phyloP scores from a whole-genome alignment of 169 alveolate genomes.

The Cytauxzoon felis region DNA sequence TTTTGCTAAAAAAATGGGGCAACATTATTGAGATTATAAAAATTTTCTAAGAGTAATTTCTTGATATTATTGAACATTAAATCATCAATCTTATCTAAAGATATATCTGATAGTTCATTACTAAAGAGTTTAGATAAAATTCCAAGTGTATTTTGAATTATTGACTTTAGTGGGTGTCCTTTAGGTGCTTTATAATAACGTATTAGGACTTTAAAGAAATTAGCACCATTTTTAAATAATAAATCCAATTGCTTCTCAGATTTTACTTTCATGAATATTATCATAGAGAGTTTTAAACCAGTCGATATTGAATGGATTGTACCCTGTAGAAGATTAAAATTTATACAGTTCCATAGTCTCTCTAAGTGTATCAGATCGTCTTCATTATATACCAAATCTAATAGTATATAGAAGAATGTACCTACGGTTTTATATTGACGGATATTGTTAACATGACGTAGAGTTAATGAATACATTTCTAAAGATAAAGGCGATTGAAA shows the following conservation, averaged over 20 bases:
- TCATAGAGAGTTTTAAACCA: constrained; percentile 13
- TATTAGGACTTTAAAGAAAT: constrained; percentile 1
- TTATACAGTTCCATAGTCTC: constrained; percentile 24
- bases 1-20: neutral
- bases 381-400: neutral
- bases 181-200: constrained; percentile 12
- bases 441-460: constrained; percentile 31
- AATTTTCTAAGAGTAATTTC: no score
- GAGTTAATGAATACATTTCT: neutral
- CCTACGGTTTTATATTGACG: constrained; percentile 40
- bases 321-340: constrained; percentile 1
- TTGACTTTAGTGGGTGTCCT: neutral
- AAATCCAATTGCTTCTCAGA: neutral
- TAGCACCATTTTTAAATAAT: neutral
- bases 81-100: no score
- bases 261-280: constrained; percentile 13
- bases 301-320: constrained; percentile 23
- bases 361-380: constrained; percentile 8
- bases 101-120: neutral
- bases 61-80: no score
- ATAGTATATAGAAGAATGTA: constrained; percentile 8
- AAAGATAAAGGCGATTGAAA: constrained; percentile 4
- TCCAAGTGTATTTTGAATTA: neutral
- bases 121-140: neutral
- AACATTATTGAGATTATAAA: no score